Conservation (phyloP, 2,329 filamentous ascomycete species). For the Beauveria caledonica region DNA sequence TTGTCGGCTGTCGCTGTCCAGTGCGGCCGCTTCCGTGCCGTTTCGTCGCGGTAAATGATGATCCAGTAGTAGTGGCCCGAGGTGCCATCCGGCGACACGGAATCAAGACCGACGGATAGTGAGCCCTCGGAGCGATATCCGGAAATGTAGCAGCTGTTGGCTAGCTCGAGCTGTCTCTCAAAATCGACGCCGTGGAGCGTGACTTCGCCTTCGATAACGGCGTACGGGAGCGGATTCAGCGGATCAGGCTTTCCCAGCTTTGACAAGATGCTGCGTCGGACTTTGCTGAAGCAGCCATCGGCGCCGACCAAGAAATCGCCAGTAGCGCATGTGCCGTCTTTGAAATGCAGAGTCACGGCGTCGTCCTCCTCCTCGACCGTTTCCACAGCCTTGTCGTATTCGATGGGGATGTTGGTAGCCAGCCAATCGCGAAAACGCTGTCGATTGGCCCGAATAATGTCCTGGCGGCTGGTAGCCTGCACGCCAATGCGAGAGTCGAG, state of each 20-base stretch:
- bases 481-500: conserved; percentile 8
- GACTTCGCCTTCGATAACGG: conserved; percentile 21
- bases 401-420: conserved; percentile 20
- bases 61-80: conserved; percentile 24
- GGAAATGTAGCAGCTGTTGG: conserved; percentile 22
- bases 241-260: conserved; percentile 17
- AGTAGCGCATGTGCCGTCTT: conserved; percentile 31
- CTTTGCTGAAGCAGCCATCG: conserved; percentile 34
- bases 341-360: conserved; percentile 32
- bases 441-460: conserved; percentile 24
- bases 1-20: conserved; percentile 19
- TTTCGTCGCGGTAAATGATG: conserved; percentile 15
- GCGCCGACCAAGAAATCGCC: conserved; percentile 42
- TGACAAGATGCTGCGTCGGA: conserved; percentile 24
- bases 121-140: not conserved
- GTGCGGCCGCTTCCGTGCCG: conserved; percentile 23
- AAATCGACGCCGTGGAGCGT: conserved; percentile 20
- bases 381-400: conserved; percentile 31
- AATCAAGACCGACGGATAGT: conserved; percentile 20
- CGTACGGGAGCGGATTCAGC: conserved; percentile 19
- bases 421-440: conserved; percentile 17
- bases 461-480: conserved; percentile 19
- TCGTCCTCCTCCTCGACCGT: conserved; percentile 26
- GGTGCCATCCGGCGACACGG: conserved; percentile 14
- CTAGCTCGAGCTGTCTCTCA: conserved; percentile 23